phyloP scores from a whole-genome alignment of 768 basidiomycete genomes.

The Amanita molliuscula region DNA sequence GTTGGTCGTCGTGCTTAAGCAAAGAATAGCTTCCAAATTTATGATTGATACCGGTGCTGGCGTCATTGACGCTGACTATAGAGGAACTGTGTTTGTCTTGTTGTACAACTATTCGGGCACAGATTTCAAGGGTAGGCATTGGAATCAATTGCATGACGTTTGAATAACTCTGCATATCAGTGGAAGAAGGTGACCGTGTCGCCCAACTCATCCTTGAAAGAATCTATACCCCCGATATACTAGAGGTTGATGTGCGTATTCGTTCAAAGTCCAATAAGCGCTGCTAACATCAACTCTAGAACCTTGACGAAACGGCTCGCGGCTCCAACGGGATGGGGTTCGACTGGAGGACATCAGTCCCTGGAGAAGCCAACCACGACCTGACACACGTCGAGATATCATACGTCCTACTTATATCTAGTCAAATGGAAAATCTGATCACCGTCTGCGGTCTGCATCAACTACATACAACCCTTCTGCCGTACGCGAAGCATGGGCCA shows the following conservation, averaged over 20 bases:
- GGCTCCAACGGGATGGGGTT: conserved; percentile 88
- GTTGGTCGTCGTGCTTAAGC: neutral
- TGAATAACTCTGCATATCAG: conserved; percentile 27
- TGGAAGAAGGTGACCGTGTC: conserved; percentile 89
- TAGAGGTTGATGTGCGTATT: conserved; percentile 71
- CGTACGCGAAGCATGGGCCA: conserved; percentile 41
- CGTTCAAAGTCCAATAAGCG: conserved; percentile 5
- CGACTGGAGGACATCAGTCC: conserved; percentile 78
- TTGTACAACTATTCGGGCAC: conserved; percentile 88
- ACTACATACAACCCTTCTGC: conserved; percentile 53
- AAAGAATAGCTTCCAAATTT: conserved; percentile 75
- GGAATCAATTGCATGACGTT: neutral
- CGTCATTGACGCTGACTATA: conserved; percentile 94
- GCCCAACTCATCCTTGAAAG: conserved; percentile 92
- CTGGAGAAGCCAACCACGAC: conserved; percentile 20
- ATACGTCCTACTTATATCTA: too few species aligned
- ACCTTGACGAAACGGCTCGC: conserved; percentile 76
- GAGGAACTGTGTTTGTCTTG: conserved; percentile 83
- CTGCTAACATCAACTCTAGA: conserved; percentile 28
- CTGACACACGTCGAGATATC: conserved; percentile 7
- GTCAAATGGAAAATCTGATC: too few species aligned
- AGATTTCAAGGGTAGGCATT: conserved; percentile 68
- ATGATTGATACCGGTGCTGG: conserved; percentile 98
- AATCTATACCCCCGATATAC: conserved; percentile 76
- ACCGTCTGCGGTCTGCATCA: conserved; percentile 35